Evolutionary conservation across 495 filamentous ascomycete genomes (phyloP), one percentile per base, ranked within the genome.

Genomic region (Neurospora sp.): DNA sequence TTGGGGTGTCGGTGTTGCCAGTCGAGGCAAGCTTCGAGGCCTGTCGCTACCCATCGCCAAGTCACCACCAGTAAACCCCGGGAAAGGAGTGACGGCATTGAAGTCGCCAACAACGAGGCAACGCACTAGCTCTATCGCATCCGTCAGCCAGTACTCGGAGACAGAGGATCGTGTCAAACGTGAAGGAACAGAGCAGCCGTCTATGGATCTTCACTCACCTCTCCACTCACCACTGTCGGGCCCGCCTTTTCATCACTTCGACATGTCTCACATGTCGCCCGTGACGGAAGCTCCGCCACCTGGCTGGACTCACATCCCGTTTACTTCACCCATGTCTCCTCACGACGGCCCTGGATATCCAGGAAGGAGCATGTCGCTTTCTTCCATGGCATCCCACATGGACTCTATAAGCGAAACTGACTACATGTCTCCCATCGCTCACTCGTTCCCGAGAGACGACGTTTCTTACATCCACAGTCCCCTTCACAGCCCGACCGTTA

Each of bases 1-100:
- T 42, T 99, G 96, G 96, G 96, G 95, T 14, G 92, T 99, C 42
- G 96, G 96, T 35, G 96, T 99, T 74, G 96, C 96, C 45, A 98
- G 95, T 80, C 90, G 96, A 75, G 96, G 96, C 73, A 99, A 99
- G 84, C 88, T 99, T 72, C 88, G 96, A 69, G 96, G 96, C 18
- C 81, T 97, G 73, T 92, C 94, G 59, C 84, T 96, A 31, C 96
- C 96, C 22, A 90, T 99, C 72, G 89, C 91, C 10, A 92, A 91
- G 77, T 87, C 90, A 41, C 86, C 88, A n/a, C 86, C 88, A 1
- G 87, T 87, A 74, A 82, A 82, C 74, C 78, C 80, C 69, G 78
- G 75, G 47, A 87, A 88, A 80, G 84, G 81, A 77, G 78, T 83
- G 40, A 37, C 39, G 70, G 42, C 70, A 39, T 37, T 65, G 27